A percentile compares a stretch with the other conserved stretches of the same genome.
Evolutionary conservation across 805 yeast genomes (phyloP).

Genomic region (Ogataea saltuana): DNA sequence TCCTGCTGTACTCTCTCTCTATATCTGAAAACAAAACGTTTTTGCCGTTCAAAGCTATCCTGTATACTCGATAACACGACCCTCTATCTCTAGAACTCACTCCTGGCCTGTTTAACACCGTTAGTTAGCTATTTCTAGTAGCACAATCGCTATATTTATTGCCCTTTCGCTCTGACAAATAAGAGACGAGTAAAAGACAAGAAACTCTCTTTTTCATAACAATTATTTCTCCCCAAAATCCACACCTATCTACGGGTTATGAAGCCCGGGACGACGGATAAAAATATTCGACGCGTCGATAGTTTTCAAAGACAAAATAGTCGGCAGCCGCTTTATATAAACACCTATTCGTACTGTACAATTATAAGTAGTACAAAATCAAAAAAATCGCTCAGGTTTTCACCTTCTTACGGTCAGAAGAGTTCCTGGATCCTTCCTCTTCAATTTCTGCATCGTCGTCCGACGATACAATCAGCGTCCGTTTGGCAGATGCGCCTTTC

Average conservation of each 20-base stretch:
- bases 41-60: constrained; percentile 1
- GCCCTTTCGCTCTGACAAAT: constrained; percentile 9
- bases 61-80: constrained; percentile 3
- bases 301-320: constrained; percentile 3
- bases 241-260: not conserved
- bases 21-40: constrained; percentile 2
- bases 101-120: constrained; percentile 5
- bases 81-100: constrained; percentile 9
- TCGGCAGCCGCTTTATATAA: no score
- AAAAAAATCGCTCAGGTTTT: not conserved
- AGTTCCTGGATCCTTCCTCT: not conserved
- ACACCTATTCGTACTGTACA: not conserved
- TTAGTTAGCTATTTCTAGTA: not conserved
- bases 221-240: not conserved
- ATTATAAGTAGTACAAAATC: no score
- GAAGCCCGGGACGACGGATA: not conserved
- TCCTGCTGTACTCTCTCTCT: constrained; percentile 8
- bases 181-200: constrained; percentile 14
- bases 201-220: constrained; percentile 1
- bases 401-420: constrained; percentile 1
- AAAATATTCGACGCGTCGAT: constrained; percentile 13
- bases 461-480: not conserved
- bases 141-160: not conserved
- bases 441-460: constrained; percentile 2
- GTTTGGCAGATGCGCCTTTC: no score